Base-by-base conservation (phyloP, 2,329 filamentous ascomycete species). In the Salinomyces thailandicus region DNA sequence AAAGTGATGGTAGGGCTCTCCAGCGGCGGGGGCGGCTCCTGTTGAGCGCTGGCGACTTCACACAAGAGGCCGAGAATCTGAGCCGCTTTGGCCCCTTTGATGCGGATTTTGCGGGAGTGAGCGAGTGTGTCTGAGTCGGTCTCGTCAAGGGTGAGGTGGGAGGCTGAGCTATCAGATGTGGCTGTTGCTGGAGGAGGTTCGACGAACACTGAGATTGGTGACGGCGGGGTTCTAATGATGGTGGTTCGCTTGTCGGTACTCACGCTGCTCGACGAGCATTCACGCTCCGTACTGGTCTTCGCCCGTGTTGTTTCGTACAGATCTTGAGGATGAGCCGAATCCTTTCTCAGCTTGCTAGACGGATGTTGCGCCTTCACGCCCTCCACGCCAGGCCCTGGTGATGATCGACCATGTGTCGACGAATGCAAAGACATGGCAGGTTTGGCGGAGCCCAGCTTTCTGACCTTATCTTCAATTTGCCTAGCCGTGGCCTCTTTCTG, bases 81-180 rank as follows among this genome's bases (percentile, higher is more conserved):
- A 4, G 50, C 52, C 9, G 50, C 49, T 35, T 53, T 53, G 14
- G 43, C 43, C 19, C 48, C 49, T 18, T 50, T 48, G 19, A 49
- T 45, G 20, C 39, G 43, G 16, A 47, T 43, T 30, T 38, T 41
- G 13, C 42, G 40, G 3, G 40, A 41, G 18, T 35, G 24, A 8
- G 31, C 39, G 9, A 9, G 9, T 9, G 9, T n/a, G 11, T 45
- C 31, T n/a, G 35, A 34, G 18, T 38, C 36, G 2, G 22, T 27
- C 26, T 28, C 30, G 9, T 16, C 29, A 7, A 15, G 9, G n/a
- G 9, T n/a, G 9, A 26, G n/a, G 22, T 9, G n/a, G 22, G 22
- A 9, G 9, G 9, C 9, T 9, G 22, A 8, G 9, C 22, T 8
- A 8, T 9, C 9, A 9, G 22, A 26, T 26, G 22, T 26, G 11